A percentile compares a stretch with the other conserved stretches of the same genome.
Evolutionary conservation across 495 filamentous ascomycete genomes (phyloP).

Genomic region (Haplographium delicatum): DNA sequence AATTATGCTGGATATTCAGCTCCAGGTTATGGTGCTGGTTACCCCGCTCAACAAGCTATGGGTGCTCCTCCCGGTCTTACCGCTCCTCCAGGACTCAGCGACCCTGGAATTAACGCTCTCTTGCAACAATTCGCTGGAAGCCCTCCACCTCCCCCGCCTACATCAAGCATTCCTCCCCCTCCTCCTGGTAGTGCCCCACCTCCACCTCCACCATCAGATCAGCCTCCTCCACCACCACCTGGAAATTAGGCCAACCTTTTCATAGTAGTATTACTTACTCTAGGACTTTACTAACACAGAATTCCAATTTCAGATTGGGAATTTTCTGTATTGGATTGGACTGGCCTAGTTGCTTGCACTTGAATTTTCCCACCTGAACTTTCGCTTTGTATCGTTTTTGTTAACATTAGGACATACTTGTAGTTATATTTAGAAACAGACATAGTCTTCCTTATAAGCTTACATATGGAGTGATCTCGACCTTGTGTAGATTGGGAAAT

Average conservation of each 20-base stretch:
- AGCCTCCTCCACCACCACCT: constrained; percentile 63
- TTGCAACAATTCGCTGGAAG: constrained; percentile 59
- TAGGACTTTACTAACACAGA: background rate
- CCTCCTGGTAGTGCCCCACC: constrained; percentile 67
- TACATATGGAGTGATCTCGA: too few relatives aligned
- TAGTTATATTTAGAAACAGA: constrained; percentile 3
- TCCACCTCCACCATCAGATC: constrained; percentile 70
- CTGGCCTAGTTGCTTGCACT: background rate
- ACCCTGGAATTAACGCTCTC: constrained; percentile 51
- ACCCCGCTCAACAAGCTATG: constrained; percentile 53
- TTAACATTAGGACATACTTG: background rate
- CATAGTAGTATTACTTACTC: too few relatives aligned
- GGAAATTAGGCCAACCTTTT: constrained; percentile 9
- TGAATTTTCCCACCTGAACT: background rate
- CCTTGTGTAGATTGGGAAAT: too few relatives aligned
- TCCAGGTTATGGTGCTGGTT: constrained; percentile 47
- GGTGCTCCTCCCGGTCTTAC: constrained; percentile 55
- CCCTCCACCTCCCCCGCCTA: constrained; percentile 49
- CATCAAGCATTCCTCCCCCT: constrained; percentile 45
- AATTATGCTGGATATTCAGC: constrained; percentile 32
- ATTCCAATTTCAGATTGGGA: background rate
- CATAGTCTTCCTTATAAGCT: background rate
- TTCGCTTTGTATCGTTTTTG: background rate
- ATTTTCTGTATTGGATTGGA: background rate
- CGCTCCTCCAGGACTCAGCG: constrained; percentile 54